These are phyloP conservation scores for Eragrostis tef DNA, from an alignment of 202 grass and related monocot genomes.

Conservation along the genomic window DNA sequence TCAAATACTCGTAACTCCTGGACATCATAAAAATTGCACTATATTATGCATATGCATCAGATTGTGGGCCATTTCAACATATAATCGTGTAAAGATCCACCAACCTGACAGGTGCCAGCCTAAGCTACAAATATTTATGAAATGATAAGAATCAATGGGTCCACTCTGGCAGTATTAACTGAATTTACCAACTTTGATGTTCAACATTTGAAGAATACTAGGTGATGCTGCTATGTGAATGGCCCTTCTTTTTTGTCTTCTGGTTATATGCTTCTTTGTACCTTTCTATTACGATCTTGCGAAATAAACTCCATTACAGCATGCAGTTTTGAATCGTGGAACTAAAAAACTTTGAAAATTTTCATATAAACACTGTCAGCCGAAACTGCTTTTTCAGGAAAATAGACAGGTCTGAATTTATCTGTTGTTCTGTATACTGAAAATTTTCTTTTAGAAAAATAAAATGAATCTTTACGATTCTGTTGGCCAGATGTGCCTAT, in stretches of 20 bases:
- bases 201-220: not conserved
- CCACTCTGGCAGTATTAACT: slow-evolving; percentile 35
- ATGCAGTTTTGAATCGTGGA: not conserved
- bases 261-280: slow-evolving; percentile 1
- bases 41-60: not conserved
- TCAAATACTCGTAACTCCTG: slow-evolving; percentile 6
- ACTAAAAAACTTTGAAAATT: slow-evolving; percentile 2
- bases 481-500: slow-evolving; percentile 28
- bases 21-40: slow-evolving; percentile 13
- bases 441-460: not conserved
- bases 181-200: slow-evolving; percentile 30
- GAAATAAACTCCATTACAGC: not conserved
- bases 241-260: not conserved
- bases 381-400: slow-evolving; percentile 11
- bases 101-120: slow-evolving; percentile 34
- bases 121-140: slow-evolving; percentile 41
- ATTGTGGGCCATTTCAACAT: slow-evolving; percentile 31
- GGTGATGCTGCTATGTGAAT: slow-evolving; percentile 8
- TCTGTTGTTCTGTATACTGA: not conserved
- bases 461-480: not conserved
- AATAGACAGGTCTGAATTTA: not conserved
- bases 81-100: slow-evolving; percentile 41
- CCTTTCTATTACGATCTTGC: not conserved
- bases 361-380: not conserved
- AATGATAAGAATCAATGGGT: slow-evolving; percentile 18